Conservation (phyloP, 345 rosid species). For the Luvunga scandens region DNA sequence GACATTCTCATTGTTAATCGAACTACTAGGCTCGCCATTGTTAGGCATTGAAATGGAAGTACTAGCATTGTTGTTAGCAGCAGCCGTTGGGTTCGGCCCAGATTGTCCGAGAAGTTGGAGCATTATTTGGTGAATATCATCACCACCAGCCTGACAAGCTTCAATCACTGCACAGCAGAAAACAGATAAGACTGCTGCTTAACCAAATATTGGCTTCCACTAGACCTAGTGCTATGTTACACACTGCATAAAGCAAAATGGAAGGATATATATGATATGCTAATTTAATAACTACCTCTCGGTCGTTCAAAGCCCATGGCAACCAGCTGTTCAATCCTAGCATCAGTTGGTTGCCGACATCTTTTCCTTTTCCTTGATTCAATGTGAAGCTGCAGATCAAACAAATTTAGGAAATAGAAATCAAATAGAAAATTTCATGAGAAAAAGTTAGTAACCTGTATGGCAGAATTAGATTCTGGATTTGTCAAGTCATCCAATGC, state of each 20-base stretch:
- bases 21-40: conserved; percentile 5
- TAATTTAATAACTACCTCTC: conserved; percentile 40
- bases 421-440: not conserved
- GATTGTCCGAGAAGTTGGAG: conserved; percentile 42
- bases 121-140: conserved; percentile 45
- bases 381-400: conserved; percentile 47
- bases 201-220: not conserved
- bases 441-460: conserved; percentile 48
- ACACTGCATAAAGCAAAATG: not conserved
- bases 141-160: conserved; percentile 53
- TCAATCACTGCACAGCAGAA: conserved; percentile 44
- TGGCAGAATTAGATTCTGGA: conserved; percentile 56
- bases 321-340: conserved; percentile 56
- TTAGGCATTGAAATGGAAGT: conserved; percentile 13
- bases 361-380: conserved; percentile 78
- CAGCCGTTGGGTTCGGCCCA: conserved; percentile 16
- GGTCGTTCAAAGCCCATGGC: conserved; percentile 91
- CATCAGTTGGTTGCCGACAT: conserved; percentile 26
- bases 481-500: conserved; percentile 90
- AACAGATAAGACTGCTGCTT: not conserved
- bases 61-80: conserved; percentile 10
- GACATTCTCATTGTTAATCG: conserved; percentile 13
- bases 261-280: not conserved
- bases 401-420: conserved; percentile 4
- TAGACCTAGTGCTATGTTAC: not conserved